Conservation (phyloP, 306 rosid species). For the Lathyrus tuberosus region DNA sequence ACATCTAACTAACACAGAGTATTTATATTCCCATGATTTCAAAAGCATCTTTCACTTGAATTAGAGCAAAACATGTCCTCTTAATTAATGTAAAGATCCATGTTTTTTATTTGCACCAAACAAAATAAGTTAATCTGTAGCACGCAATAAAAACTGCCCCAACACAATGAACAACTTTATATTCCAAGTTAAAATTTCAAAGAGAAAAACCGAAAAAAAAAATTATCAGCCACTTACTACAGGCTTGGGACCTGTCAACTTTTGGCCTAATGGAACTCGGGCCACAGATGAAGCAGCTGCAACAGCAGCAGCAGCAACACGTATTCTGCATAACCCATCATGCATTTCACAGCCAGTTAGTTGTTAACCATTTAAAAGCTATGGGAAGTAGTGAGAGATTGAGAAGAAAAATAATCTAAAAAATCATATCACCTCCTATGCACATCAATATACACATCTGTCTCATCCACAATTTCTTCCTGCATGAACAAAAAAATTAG, state of each 20-base stretch:
- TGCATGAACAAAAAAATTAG: slow-evolving; percentile 45
- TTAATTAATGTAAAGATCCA: too few relatives aligned
- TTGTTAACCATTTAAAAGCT: slow-evolving; percentile 29
- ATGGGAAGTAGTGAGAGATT: background rate
- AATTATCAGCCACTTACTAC: too few relatives aligned
- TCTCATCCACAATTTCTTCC: slow-evolving; percentile 98
- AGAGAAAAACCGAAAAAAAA: too few relatives aligned
- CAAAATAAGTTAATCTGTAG: too few relatives aligned
- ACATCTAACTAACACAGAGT: too few relatives aligned
- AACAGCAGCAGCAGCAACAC: slow-evolving; percentile 94
- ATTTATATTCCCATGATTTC: too few relatives aligned
- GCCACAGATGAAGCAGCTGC: slow-evolving; percentile 98
- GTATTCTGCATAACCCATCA: slow-evolving; percentile 64
- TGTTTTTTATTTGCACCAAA: too few relatives aligned
- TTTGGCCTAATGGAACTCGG: slow-evolving; percentile 74
- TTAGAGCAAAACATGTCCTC: too few relatives aligned
- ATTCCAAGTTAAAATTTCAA: too few relatives aligned
- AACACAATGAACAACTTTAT: too few relatives aligned
- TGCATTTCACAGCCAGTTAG: slow-evolving; percentile 33
- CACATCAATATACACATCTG: slow-evolving; percentile 88
- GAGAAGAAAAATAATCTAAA: slow-evolving; percentile 26
- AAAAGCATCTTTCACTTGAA: too few relatives aligned
- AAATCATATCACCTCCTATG: slow-evolving; percentile 63
- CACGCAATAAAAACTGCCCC: too few relatives aligned
- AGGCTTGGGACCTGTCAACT: slow-evolving; percentile 34